Evolutionary conservation across 1,139 yeast species (phyloP).

Genomic region (Geotrichum phurueaensis): DNA sequence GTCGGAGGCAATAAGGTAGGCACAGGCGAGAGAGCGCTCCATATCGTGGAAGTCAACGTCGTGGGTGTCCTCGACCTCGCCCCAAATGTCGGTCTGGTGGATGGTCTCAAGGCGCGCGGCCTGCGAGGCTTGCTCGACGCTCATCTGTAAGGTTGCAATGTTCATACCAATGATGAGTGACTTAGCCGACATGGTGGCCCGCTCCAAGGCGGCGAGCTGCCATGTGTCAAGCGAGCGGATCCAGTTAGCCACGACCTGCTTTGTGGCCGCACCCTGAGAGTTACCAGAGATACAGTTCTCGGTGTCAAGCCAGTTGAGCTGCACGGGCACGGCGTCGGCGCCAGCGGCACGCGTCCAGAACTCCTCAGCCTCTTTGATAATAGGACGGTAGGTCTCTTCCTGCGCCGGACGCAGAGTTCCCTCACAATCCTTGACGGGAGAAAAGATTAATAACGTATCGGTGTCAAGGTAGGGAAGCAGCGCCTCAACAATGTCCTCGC

Average conservation of each 20-base stretch:
- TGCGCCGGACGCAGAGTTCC: conserved; percentile 75
- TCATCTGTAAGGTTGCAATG: conserved; percentile 32
- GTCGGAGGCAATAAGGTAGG: conserved; percentile 53
- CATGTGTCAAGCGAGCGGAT: conserved; percentile 56
- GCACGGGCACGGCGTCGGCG: conserved; percentile 27
- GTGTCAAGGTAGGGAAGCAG: conserved; percentile 83
- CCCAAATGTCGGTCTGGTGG: conserved; percentile 87
- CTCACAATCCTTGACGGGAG: conserved; percentile 77
- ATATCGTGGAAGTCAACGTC: conserved; percentile 91
- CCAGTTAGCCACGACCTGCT: conserved; percentile 60
- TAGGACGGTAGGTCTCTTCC: conserved; percentile 66
- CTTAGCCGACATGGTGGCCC: conserved; percentile 76
- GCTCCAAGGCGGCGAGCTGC: conserved; percentile 83
- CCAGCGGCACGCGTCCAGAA: conserved; percentile 41
- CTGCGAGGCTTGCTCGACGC: conserved; percentile 68
- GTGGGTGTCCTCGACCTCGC: conserved; percentile 97
- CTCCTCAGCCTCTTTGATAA: conserved; percentile 60
- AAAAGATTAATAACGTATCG: conserved; percentile 81
- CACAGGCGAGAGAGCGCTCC: conserved; percentile 72
- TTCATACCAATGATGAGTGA: conserved; percentile 68
- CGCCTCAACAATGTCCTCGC: conserved; percentile 26
- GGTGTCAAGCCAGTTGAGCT: conserved; percentile 62
- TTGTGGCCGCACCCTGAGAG: conserved; percentile 56
- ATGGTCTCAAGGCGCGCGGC: conserved; percentile 77
- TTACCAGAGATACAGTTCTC: conserved; percentile 84